A percentile compares a stretch with the other conserved stretches of the same genome.
Evolutionary conservation across 441 rosid species (phyloP).

Genomic region (Populus hybrid): DNA sequence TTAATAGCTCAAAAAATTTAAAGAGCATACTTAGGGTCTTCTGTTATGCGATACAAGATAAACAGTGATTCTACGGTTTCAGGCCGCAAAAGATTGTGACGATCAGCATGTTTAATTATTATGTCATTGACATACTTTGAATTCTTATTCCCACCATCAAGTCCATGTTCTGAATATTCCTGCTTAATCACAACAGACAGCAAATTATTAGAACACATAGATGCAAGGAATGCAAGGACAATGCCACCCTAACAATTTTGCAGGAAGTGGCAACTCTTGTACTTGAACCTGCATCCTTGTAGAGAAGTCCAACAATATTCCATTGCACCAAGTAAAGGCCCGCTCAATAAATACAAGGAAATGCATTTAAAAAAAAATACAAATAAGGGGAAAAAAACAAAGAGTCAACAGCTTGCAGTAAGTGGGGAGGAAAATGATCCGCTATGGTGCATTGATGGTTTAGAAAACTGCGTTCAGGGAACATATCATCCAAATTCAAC

Average conservation of each 20-base stretch:
- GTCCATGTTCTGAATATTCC: constrained; percentile 78
- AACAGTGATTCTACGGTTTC: constrained; percentile 97
- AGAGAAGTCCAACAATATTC: neutral
- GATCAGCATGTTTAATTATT: constrained; percentile 79
- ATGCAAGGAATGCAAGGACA: constrained; percentile 1
- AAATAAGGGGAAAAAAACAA: neutral
- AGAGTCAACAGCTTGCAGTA: constrained; percentile 1
- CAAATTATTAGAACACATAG: constrained; percentile 12
- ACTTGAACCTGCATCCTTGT: neutral
- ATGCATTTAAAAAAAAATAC: neutral
- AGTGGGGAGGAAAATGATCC: neutral
- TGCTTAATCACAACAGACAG: constrained; percentile 36
- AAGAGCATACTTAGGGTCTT: constrained; percentile 67
- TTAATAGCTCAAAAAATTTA: constrained; percentile 7
- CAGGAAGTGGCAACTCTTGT: neutral
- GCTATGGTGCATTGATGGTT: neutral
- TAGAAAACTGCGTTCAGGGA: neutral
- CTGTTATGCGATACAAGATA: constrained; percentile 75
- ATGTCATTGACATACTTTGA: constrained; percentile 74
- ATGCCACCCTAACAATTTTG: neutral
- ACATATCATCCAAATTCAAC: constrained; percentile 16
- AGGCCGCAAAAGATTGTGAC: constrained; percentile 92
- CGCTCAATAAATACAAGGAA: neutral
- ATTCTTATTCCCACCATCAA: constrained; percentile 89
- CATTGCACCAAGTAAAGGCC: neutral